Conservation (phyloP, 1,284 basidiomycete genomes). For the Blastosporella zonata region DNA sequence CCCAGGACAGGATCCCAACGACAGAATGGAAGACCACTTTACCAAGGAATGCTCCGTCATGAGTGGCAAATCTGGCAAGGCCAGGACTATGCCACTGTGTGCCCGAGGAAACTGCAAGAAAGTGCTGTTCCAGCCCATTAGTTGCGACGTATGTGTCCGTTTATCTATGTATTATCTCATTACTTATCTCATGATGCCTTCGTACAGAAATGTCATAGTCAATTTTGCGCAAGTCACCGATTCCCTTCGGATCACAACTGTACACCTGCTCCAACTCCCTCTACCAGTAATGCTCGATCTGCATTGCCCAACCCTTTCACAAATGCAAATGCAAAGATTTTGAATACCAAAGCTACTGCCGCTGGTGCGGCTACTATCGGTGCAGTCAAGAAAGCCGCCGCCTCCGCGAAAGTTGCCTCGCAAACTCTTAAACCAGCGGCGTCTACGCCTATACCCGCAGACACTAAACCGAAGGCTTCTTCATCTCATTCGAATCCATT, state of each 20-base stretch:
- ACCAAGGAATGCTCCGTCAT: slow-evolving; percentile 60
- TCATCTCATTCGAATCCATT: slow-evolving; percentile 42
- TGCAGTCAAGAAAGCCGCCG: slow-evolving; percentile 39
- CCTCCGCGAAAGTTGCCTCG: slow-evolving; percentile 20
- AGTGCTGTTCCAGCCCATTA: slow-evolving; percentile 67
- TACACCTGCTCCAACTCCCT: slow-evolving; percentile 25
- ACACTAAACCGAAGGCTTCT: slow-evolving; percentile 23
- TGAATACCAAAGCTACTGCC: slow-evolving; percentile 37
- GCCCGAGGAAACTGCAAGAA: slow-evolving; percentile 64
- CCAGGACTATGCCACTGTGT: slow-evolving; percentile 57
- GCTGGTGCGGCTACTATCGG: slow-evolving; percentile 42
- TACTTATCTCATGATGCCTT: slow-evolving; percentile 1
- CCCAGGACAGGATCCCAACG: slow-evolving; percentile 72
- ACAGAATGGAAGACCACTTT: slow-evolving; percentile 73
- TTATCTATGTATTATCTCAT: slow-evolving; percentile 1
- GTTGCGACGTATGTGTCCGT: slow-evolving; percentile 56
- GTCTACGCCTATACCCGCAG: slow-evolving; percentile 17
- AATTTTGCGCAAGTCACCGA: slow-evolving; percentile 72
- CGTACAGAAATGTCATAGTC: slow-evolving; percentile 68
- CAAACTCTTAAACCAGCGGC: slow-evolving; percentile 18
- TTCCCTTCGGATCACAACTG: slow-evolving; percentile 70
- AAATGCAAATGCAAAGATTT: slow-evolving; percentile 26
- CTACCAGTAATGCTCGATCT: slow-evolving; percentile 20
- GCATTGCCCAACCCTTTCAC: slow-evolving; percentile 21
- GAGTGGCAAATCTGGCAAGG: slow-evolving; percentile 50